Evolutionary conservation across 23 red algal species (phyloP).

Genomic region (Gracilariopsis chorda): DNA sequence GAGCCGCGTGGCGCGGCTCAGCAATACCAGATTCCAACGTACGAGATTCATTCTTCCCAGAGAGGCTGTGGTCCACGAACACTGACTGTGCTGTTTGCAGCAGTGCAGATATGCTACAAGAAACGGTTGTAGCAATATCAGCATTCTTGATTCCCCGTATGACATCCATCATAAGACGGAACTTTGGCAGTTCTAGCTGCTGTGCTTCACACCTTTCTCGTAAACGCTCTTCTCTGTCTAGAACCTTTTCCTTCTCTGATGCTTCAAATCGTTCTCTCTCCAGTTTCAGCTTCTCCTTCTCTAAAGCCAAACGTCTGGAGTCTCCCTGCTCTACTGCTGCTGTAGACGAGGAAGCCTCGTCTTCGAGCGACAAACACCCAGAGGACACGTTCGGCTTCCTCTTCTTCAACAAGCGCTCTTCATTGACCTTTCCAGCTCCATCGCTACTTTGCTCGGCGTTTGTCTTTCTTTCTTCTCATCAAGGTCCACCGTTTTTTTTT

Average conservation of each 20-base stretch:
- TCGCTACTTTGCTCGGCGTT: too few species aligned
- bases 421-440: neutral
- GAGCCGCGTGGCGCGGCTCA: too few species aligned
- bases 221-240: neutral
- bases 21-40: too few species aligned
- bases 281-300: neutral
- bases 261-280: neutral
- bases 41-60: too few species aligned
- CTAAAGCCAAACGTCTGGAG: neutral
- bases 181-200: neutral
- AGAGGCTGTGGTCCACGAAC: too few species aligned
- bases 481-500: too few species aligned
- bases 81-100: too few species aligned
- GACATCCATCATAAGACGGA: neutral
- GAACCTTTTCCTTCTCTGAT: neutral
- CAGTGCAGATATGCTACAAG: too few species aligned
- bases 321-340: neutral
- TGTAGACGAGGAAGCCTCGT: neutral
- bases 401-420: neutral
- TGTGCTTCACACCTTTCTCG: neutral
- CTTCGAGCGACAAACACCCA: neutral
- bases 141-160: too few species aligned
- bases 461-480: too few species aligned
- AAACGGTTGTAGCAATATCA: too few species aligned
- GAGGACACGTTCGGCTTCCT: neutral